Conservation (phyloP, 73 alveolate genomes). For the Durusdinium trenchii region DNA sequence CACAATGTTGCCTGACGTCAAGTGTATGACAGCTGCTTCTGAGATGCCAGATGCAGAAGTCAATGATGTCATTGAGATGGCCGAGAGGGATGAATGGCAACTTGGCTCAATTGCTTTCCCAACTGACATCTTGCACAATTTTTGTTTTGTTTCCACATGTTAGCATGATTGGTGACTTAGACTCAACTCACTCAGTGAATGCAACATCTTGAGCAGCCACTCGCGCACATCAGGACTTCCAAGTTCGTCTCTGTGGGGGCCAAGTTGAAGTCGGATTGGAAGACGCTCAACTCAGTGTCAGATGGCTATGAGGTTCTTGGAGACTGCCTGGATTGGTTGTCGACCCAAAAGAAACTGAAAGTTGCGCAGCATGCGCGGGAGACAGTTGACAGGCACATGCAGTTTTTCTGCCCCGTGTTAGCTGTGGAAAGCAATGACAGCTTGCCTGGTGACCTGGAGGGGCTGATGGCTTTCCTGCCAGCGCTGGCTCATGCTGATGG, state of each 20-base stretch:
- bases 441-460: conserved; percentile 5
- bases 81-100: background rate
- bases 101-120: background rate
- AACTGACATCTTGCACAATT: background rate
- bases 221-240: background rate
- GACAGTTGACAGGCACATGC: background rate
- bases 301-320: background rate
- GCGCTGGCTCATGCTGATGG: background rate
- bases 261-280: background rate
- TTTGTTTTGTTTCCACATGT: background rate
- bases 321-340: conserved; percentile 15
- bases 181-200: no score
- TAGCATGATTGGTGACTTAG: no score
- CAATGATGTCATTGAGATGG: background rate
- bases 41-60: conserved; percentile 7
- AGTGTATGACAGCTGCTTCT: background rate
- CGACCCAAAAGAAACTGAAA: background rate
- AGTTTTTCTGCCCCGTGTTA: background rate
- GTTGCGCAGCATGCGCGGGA: background rate
- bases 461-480: background rate
- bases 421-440: background rate
- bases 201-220: no score
- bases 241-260: background rate
- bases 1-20: conserved; percentile 18
- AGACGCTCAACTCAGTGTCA: background rate